These are phyloP conservation scores for Sungouiella blattae DNA, from an alignment of 805 yeast genomes.

Conservation along the genomic window DNA sequence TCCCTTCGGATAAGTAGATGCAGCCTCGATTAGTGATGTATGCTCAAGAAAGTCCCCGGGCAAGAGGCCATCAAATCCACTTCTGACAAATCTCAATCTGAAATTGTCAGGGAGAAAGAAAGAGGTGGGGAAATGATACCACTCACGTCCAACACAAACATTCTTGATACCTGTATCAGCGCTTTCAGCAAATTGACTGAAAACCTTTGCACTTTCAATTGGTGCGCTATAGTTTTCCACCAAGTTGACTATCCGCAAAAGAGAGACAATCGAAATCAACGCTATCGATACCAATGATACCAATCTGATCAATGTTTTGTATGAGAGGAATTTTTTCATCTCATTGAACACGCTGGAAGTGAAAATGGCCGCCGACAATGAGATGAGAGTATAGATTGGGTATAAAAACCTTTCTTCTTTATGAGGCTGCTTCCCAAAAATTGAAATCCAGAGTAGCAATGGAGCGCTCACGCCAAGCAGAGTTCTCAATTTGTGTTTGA, in stretches of 20 bases:
- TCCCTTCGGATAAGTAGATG: constrained; percentile 52
- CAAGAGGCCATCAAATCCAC: constrained; percentile 81
- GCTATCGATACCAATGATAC: constrained; percentile 19
- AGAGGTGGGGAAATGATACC: constrained; percentile 91
- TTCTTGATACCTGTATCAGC: constrained; percentile 28
- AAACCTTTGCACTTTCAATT: constrained; percentile 51
- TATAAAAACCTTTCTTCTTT: constrained; percentile 91
- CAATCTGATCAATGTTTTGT: constrained; percentile 6
- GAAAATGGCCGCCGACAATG: constrained; percentile 58
- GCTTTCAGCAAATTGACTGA: constrained; percentile 17
- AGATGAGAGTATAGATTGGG: constrained; percentile 73
- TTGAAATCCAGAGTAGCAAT: constrained; percentile 58
- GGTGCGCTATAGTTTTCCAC: constrained; percentile 73
- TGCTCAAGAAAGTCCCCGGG: constrained; percentile 80
- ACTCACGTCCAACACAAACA: constrained; percentile 90
- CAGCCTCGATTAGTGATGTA: constrained; percentile 16
- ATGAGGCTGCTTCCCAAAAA: constrained; percentile 78
- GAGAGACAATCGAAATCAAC: constrained; percentile 31
- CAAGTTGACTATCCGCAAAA: constrained; percentile 57
- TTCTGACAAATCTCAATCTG: constrained; percentile 63
- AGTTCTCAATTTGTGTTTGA: constrained; percentile 7
- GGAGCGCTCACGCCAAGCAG: constrained; percentile 35
- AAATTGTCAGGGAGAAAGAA: constrained; percentile 67
- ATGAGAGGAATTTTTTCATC: background rate
- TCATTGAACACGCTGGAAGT: constrained; percentile 16